phyloP scores from a whole-genome alignment of 148 eudicot genomes.

The Camellia granthamiana region DNA sequence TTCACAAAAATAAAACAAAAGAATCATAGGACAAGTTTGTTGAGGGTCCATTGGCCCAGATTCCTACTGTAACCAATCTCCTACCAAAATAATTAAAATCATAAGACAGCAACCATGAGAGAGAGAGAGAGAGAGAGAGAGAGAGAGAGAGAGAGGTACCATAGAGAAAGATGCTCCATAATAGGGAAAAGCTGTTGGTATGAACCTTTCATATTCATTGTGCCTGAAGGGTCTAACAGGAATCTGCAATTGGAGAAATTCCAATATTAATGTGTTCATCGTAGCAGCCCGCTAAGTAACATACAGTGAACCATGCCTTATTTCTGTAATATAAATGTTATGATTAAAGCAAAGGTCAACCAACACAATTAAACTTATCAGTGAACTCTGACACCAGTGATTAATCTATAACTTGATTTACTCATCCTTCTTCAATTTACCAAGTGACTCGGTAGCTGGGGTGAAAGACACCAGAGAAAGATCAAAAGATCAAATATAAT shows the following conservation, averaged over 20 bases:
- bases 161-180: conserved; percentile 86
- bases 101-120: background rate
- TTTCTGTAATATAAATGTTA: background rate
- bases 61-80: background rate
- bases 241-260: conserved; percentile 46
- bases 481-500: background rate
- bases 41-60: background rate
- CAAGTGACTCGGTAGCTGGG: background rate
- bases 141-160: conserved; percentile 33
- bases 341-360: background rate
- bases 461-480: conserved; percentile 1
- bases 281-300: background rate
- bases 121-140: background rate
- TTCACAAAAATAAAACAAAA: too few species aligned
- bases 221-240: conserved; percentile 89
- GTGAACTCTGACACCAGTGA: too few species aligned
- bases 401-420: too few species aligned
- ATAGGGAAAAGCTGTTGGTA: conserved; percentile 80
- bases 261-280: background rate
- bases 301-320: background rate
- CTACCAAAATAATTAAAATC: background rate
- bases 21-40: background rate
- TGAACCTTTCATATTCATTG: conserved; percentile 88
- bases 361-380: too few species aligned
- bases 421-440: background rate